These are phyloP conservation scores for Hypoxylon sp. DNA, from an alignment of 2,329 filamentous ascomycete species.

Conservation along the genomic window DNA sequence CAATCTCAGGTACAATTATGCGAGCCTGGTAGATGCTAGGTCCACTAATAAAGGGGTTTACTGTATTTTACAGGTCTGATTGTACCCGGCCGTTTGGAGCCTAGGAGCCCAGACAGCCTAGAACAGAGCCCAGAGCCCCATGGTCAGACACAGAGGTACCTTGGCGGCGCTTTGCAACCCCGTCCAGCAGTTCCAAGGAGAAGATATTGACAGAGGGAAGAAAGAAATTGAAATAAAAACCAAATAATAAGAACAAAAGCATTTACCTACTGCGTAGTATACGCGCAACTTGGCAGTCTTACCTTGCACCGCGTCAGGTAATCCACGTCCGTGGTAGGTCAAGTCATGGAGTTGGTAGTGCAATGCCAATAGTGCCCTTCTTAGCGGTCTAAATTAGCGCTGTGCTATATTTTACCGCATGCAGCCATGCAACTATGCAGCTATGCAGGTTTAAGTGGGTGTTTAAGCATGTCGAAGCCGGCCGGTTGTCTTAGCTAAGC, in stretches of 20 bases:
- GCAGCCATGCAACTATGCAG: background rate
- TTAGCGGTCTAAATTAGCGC: conserved; percentile 20
- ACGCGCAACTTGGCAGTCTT: background rate
- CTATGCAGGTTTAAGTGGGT: conserved; percentile 4
- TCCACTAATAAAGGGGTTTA: background rate
- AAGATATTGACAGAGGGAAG: no score
- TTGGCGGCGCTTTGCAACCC: no score
- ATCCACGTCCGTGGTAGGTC: background rate
- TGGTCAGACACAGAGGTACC: no score
- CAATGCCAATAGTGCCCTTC: background rate
- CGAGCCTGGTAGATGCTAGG: no score
- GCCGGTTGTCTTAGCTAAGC: conserved; percentile 32
- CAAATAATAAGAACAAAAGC: background rate
- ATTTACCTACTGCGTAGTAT: no score
- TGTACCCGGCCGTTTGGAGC: no score
- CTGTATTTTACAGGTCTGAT: no score
- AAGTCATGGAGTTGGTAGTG: background rate
- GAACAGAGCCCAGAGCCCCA: no score
- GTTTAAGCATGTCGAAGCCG: no score
- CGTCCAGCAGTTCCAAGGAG: no score
- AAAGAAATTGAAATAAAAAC: background rate
- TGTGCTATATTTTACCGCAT: background rate
- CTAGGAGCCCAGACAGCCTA: no score
- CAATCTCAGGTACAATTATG: conserved; percentile 29
- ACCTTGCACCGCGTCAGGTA: background rate